Base-by-base conservation (phyloP, 2,329 filamentous ascomycete genomes). In the Penicillium hordei region DNA sequence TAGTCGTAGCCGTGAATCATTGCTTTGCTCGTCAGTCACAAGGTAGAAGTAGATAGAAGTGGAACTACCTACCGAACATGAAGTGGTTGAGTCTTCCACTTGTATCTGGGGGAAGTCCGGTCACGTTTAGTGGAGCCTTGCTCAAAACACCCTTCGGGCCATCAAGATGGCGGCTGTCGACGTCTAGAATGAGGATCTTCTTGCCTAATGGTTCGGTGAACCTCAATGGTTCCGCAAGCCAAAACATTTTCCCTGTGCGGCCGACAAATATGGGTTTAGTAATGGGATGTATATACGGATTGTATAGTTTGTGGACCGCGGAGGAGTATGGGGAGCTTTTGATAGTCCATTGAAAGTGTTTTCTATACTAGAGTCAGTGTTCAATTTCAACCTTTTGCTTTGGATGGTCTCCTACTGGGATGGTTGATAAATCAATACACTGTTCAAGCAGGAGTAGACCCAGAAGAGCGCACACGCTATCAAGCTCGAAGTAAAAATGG, bases 51-150 rank as follows among this genome's bases (percentile, higher is more conserved):
- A 21, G 33, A 45, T 19, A 31, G 8, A 31, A 6, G 13, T 13
- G 8, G 21, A 5, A n/a, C 19, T 29, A 25, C 59, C 53, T 63
- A 73, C 70, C 69, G 38, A 75, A 78, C 8, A 77, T 63, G 58
- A 72, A 77, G 50, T 79, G 76, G 50, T 75, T 76, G 52, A 76
- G 65, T 56, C 74, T 66, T 1, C 72, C 70, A 3, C 52, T 48
- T 17, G 59, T 61, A n/a, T 55, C 43, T 38, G 15, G 27, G 4
- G 44, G 52, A 7, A 55, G 38, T 34, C 10, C 27, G 12, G 45
- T 34, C n/a, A 19, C 45, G 23, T 55, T 55, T 27, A 59, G 31
- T 45, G 50, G 48, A 40, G 21, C 29, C 25, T 52, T 34, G 52
- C 59, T 62, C 38, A 64, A 48, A 38, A 65, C 12, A n/a, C 50